Base-by-base conservation (phyloP, 495 filamentous ascomycete genomes). In the Talaromyces borbonicus region DNA sequence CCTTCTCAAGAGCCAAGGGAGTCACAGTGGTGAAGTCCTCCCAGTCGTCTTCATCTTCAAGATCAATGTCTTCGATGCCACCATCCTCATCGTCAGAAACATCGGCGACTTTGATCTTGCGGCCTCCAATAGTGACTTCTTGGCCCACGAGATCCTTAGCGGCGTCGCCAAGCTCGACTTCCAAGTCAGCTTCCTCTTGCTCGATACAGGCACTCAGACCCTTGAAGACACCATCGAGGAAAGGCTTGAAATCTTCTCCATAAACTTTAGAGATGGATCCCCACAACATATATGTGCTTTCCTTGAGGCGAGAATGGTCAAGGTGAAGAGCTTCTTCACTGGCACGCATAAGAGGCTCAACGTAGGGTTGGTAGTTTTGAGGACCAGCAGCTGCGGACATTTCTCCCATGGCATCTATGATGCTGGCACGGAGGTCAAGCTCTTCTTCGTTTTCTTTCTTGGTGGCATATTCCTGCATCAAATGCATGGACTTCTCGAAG, bases 211-310 rank as follows among this genome's bases (percentile, higher is more conserved):
- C 79, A 49, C 90, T 83, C 3, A 98, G 73, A 36, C 84, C 88
- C 55, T 87, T 83, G 53, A 93, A 81, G 40, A 89, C 89, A 40
- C 84, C 88, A 4, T 79, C 74, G 5, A 98, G 77, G 72, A 93
- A 95, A 11, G 84, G 81, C 36, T 79, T 74, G 59, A 98, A 95
- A 27, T 94, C 80, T 58, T 88, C 88, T 53, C 81, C 78, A 60
- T 98, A 98, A 6, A 98, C 87, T 66, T 90, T 93, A 40, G 92
- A 83, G 63, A 98, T 81, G 19, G 81, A 85, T 54, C 86, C 87
- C 89, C 92, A 98, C 50, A 98, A 77, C 52, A 97, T 88, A 66
- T 93, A 98, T 58, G 87, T 93, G 44, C 88, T 96, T 67, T 98
- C 93, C 59, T 85, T 80, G 39, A 98, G 76, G 42, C 90, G 77